phyloP scores from a whole-genome alignment of 78 protist genomes.

The Cavenderia fasciculata region DNA sequence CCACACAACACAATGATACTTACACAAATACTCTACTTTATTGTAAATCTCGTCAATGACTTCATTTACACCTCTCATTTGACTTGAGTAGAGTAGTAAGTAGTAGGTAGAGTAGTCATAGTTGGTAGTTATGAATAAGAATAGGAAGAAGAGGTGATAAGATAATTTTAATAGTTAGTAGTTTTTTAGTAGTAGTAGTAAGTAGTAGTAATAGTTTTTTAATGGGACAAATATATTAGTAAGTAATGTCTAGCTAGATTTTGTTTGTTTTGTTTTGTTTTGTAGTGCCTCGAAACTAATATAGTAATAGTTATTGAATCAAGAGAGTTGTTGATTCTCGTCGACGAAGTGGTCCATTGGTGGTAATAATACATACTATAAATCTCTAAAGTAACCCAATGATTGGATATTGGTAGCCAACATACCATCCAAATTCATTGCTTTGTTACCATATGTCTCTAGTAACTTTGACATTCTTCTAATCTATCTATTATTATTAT shows the following conservation, averaged over 20 bases:
- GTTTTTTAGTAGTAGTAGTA: slow-evolving; percentile 14
- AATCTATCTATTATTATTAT: no score
- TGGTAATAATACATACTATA: slow-evolving; percentile 30
- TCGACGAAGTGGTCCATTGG: neutral
- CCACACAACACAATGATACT: slow-evolving; percentile 9
- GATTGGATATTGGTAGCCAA: slow-evolving; percentile 80
- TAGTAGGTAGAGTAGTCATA: no score
- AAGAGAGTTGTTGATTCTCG: neutral
- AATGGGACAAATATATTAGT: neutral
- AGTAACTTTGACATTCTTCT: no score
- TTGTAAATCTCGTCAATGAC: slow-evolving; percentile 80
- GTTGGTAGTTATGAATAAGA: no score
- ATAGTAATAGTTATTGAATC: no score
- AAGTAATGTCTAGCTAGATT: neutral
- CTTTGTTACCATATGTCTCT: slow-evolving; percentile 79
- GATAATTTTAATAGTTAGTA: no score
- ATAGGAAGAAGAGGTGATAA: no score
- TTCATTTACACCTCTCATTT: no score
- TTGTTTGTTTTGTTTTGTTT: neutral
- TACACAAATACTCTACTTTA: slow-evolving; percentile 52
- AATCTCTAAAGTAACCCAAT: slow-evolving; percentile 76
- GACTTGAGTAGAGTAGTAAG: no score
- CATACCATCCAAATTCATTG: slow-evolving; percentile 84
- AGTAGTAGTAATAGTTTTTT: neutral
- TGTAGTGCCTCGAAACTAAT: no score